Evolutionary conservation across 176 grass and related monocot species (phyloP), one percentile per base, ranked within the genome.

Genomic region (Tuctoria greenei): DNA sequence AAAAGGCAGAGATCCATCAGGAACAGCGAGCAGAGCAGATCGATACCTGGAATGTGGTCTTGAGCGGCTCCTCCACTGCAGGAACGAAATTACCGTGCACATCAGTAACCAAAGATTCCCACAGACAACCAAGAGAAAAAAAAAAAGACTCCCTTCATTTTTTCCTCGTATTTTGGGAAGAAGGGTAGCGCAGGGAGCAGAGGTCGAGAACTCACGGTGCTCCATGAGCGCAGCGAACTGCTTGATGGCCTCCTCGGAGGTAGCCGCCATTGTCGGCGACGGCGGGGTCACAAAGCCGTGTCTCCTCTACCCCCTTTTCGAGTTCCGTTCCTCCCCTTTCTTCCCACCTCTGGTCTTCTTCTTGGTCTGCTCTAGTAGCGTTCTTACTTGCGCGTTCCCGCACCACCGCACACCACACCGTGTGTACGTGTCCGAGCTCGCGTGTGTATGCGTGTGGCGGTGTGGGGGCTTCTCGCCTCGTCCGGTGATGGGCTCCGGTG

Each of bases 41-140:
- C 31, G 74, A 64, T 60, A 98, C 95, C 95, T 98, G 86, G 79
- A 98, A 94, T 85, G 95, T 86, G 56, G 42, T 79, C 88, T 87
- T 98, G 66, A 92, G 79, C 43, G 91, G 69, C 72, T 88, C 89
- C 16, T 94, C 86, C 84, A 92, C 95, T 98, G 89, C 79, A 79
- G 23, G 43, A 80, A 87, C 1, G 44, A 79, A 75, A 83, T n/a
- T 69, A 74, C 47, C 9, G 4, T 34, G 16, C 73, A 76, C 69
- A 64, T 78, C 35, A 86, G 58, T 41, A 68, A 73, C 67, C 55
- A 87, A 47, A 49, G 65, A 87, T 75, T 38, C 10, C 13, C 20
- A 26, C 68, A 66, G 13, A 8, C 31, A 31, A 23, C 20, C 18
- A 54, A 54, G 51, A 21, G 51, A 58, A 56, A 34, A 40, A 61